phyloP scores from a whole-genome alignment of 2,329 filamentous ascomycete genomes.

The Drechslerella coelobrocha region DNA sequence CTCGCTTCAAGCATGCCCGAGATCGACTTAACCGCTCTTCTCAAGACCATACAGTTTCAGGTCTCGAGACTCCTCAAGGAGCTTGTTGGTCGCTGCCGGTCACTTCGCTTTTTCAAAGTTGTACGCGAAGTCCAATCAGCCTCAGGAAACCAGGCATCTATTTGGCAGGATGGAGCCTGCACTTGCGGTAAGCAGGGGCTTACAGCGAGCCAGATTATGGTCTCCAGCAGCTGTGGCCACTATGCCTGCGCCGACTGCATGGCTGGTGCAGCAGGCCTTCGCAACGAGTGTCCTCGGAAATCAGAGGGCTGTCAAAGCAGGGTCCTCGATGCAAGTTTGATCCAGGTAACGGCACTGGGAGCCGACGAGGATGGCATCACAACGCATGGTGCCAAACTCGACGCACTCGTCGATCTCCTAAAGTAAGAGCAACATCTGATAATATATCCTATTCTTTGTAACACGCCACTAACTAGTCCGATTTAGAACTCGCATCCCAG shows the following conservation, averaged over 20 bases:
- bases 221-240: conserved; percentile 65
- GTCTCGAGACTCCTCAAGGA: conserved; percentile 52
- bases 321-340: conserved; percentile 5
- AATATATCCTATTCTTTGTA: not conserved
- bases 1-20: not conserved
- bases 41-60: conserved; percentile 21
- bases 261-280: conserved; percentile 41
- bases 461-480: not conserved
- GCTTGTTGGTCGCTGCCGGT: conserved; percentile 56
- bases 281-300: conserved; percentile 21
- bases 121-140: conserved; percentile 55
- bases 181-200: conserved; percentile 56
- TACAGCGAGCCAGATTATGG: conserved; percentile 56
- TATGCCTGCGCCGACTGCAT: conserved; percentile 59
- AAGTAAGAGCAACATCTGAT: not conserved
- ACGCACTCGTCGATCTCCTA: conserved; percentile 21
- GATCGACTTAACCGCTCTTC: not conserved
- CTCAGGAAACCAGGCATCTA: conserved; percentile 25
- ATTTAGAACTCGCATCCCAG: conserved; percentile 54
- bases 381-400: conserved; percentile 30
- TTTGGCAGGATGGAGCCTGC: conserved; percentile 55
- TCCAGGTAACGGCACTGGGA: conserved; percentile 11
- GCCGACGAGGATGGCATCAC: conserved; percentile 15
- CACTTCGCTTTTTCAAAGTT: conserved; percentile 56
- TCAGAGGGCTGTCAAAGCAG: conserved; percentile 21